Evolutionary conservation across 495 filamentous ascomycete species (phyloP), one percentile per base, ranked within the genome.

Genomic region (Immersiella caudata): DNA sequence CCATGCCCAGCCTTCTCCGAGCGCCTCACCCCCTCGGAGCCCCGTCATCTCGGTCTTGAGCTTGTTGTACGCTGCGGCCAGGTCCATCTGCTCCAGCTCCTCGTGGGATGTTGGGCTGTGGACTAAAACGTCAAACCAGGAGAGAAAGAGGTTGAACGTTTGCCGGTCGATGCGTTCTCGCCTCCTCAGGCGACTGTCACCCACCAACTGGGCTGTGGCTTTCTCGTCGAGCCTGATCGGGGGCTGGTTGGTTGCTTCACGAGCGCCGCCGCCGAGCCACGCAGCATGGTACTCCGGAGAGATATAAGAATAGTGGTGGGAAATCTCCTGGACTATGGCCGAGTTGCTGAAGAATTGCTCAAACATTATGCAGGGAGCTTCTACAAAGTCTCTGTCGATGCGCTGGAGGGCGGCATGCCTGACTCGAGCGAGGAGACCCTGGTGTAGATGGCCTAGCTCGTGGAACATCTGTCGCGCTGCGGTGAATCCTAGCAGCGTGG

Each of bases 401-500:
- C 16, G 4, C 12, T 12, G n/a, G 29, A 60, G 57, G 29, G 9
- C 8, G 57, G 57, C 57, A 18, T 60, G n/a, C 57, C 21, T 60
- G 26, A 20, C 26, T 20, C 11, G 8, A 8, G 57, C n/a, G 2
- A 35, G 12, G 57, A 60, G 57, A 36, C 6, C 21, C 3, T 60
- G 57, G 29, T 60, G 26, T n/a, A 60, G 26, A 60, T 36, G 57
- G 29, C 57, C 25, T 6, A 60, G 57, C 57, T 60, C 57, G 57
- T 60, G 26, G 25, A 60, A 60, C 26, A 60, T 12, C 18, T 36
- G 26, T 9, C 26, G 57, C 1, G 26, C 57, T 12, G 8, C 25
- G 16, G 12, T 20, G n/a, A 60, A 36, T 16, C 26, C n/a, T 0
- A 60, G 57, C 5, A 60, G 57, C 18, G 26, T 36, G 21, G 57